Evolutionary conservation across 2,329 filamentous ascomycete species (phyloP).

Genomic region (Neofusicoccum umdonicola): DNA sequence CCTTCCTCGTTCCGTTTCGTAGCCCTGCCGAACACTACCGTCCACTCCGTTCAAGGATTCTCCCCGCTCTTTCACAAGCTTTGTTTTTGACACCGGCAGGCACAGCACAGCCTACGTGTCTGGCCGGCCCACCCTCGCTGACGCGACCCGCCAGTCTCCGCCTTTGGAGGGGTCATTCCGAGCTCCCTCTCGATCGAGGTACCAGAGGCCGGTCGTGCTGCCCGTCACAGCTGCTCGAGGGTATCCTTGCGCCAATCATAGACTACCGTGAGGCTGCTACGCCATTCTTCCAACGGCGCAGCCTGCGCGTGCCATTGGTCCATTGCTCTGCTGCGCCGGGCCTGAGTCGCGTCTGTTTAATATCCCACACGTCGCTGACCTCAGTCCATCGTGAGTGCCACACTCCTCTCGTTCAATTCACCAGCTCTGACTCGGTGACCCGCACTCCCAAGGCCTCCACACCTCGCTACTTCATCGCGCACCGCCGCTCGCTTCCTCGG

Average conservation of each 20-base stretch:
- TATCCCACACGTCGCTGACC: conserved; percentile 32
- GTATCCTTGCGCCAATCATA: conserved; percentile 33
- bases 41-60: conserved; percentile 27
- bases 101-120: conserved; percentile 29
- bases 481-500: conserved; percentile 16
- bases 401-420: conserved; percentile 20
- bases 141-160: conserved; percentile 29
- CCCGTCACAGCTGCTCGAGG: conserved; percentile 36
- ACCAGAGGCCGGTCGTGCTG: conserved; percentile 24
- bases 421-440: conserved; percentile 19
- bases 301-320: conserved; percentile 29
- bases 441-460: conserved; percentile 9
- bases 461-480: conserved; percentile 10
- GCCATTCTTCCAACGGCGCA: conserved; percentile 30
- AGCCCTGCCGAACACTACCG: conserved; percentile 32
- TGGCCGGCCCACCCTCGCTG: conserved; percentile 28
- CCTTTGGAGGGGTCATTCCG: conserved; percentile 35
- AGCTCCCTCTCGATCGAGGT: conserved; percentile 25
- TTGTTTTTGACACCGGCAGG: conserved; percentile 24
- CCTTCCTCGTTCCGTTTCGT: conserved; percentile 18
- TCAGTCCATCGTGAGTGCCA: conserved; percentile 29
- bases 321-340: conserved; percentile 32
- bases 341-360: conserved; percentile 30
- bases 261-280: conserved; percentile 36
- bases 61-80: conserved; percentile 35